These are phyloP conservation scores for Pseudozyma sp. DNA, from an alignment of 1,284 basidiomycete genomes.

Conservation along the genomic window DNA sequence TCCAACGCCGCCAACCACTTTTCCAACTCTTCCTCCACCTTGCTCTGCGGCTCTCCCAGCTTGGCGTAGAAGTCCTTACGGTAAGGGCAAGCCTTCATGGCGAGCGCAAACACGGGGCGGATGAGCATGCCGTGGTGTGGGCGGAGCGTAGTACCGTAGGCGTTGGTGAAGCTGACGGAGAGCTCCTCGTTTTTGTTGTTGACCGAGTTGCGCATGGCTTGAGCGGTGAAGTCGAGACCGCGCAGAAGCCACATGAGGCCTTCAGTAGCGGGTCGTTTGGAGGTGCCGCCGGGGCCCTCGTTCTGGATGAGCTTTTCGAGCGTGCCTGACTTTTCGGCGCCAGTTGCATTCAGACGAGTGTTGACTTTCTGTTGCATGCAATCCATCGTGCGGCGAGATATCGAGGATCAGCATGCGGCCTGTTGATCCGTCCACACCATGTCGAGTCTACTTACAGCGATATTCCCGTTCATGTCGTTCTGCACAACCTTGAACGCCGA, in stretches of 20 bases:
- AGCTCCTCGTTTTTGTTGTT: constrained; percentile 80
- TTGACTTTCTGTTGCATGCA: constrained; percentile 72
- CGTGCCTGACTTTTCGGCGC: constrained; percentile 75
- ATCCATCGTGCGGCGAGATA: no score
- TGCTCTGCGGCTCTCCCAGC: constrained; percentile 79
- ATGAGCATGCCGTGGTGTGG: constrained; percentile 89
- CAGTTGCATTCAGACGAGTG: constrained; percentile 78
- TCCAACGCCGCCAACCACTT: constrained; percentile 84
- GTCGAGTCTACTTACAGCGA: constrained; percentile 70
- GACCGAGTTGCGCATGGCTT: constrained; percentile 81
- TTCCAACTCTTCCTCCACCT: constrained; percentile 78
- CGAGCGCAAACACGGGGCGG: constrained; percentile 86
- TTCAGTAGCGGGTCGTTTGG: constrained; percentile 87
- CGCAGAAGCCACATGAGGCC: constrained; percentile 92
- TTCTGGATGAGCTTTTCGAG: constrained; percentile 86
- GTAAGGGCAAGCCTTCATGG: constrained; percentile 96
- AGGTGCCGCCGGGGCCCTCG: constrained; percentile 80
- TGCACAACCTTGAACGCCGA: constrained; percentile 87
- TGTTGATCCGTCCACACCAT: no score
- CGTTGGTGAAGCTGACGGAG: constrained; percentile 79
- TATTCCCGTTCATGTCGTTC: constrained; percentile 91
- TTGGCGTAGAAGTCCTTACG: constrained; percentile 89
- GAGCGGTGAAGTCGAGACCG: constrained; percentile 90
- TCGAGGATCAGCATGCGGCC: no score
- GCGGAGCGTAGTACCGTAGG: constrained; percentile 86